Base-by-base conservation (phyloP, 73 alveolate genomes). In the Uronychia binucleata region DNA sequence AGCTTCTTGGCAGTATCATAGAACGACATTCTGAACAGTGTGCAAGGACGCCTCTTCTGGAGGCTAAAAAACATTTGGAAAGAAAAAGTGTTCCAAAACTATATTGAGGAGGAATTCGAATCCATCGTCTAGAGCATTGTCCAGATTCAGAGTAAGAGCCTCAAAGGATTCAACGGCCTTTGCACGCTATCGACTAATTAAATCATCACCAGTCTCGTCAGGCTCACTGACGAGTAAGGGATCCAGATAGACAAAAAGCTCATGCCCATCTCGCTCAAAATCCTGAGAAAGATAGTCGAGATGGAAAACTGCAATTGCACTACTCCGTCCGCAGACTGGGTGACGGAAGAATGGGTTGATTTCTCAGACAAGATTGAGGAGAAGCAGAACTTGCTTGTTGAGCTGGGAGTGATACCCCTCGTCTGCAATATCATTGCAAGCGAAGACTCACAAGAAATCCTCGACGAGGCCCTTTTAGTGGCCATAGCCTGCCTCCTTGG, bases 401-500 rank as follows among this genome's bases (percentile, higher is more conserved):
- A 77, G 28, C 79, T 76, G 26, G 89, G 84, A 11, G 88, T 82
- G 26, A 80, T 88, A 26, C 33, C 60, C 29, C 80, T 90, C 0
- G 77, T 85, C 31, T 88, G 92, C 60, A 79, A 67, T 28, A 26
- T 90, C 29, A 85, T 90, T 27, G 77, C 85, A 25, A 0, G 26
- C 28, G 90, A 90, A 74, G 58, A 34, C 32, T 1, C 46, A 13
- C 34, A 78, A 28, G 86, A 77, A 19, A 82, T 91, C 31, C 82
- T 67, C 31, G 90, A 91, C 75, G 96, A 91, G 74, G 91, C 94
- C 0, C 31, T 87, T 1, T 75, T 91, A 0, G 87, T 87, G 0
- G 88, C 90, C 33, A 87, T 91, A 26, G 96, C 96, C 29, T 80
- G 76, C 29, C 79, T 92, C 57, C 77, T 92, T 1, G 96, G 96